Conservation (phyloP, 352 stramenopile species). For the Phytophthora tentaculata region DNA sequence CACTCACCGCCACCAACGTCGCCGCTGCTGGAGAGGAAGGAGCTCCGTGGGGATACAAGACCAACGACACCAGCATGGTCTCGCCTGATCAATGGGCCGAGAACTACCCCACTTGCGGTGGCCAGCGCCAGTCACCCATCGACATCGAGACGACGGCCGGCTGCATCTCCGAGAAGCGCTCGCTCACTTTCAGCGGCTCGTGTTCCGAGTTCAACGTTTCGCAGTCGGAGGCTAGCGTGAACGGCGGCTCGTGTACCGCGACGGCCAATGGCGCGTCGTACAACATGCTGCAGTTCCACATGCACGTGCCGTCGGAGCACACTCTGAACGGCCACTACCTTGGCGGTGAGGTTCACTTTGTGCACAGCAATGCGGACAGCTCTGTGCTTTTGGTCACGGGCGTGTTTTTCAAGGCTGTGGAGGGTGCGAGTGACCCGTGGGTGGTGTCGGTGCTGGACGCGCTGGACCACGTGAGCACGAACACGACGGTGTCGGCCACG, state of each 20-base stretch:
- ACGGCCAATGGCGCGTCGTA: constrained; percentile 21
- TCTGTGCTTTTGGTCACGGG: constrained; percentile 44
- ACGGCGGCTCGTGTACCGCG: constrained; percentile 22
- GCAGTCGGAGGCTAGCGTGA: constrained; percentile 22
- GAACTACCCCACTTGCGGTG: constrained; percentile 20
- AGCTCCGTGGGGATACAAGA: constrained; percentile 36
- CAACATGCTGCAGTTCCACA: constrained; percentile 46
- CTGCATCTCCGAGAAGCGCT: constrained; percentile 11
- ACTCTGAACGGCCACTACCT: constrained; percentile 41
- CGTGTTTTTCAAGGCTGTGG: constrained; percentile 27
- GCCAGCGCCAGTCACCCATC: constrained; percentile 42
- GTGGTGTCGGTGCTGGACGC: constrained; percentile 32
- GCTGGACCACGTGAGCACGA: constrained; percentile 27
- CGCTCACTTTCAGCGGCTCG: constrained; percentile 29
- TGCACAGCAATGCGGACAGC: constrained; percentile 39
- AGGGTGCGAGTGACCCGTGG: constrained; percentile 29
- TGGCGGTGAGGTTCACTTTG: constrained; percentile 50
- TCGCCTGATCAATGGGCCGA: constrained; percentile 1
- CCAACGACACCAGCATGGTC: constrained; percentile 13
- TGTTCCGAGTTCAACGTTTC: constrained; percentile 36
- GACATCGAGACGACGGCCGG: constrained; percentile 25
- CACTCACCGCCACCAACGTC: constrained; percentile 11
- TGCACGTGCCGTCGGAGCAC: constrained; percentile 53
- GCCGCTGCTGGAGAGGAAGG: constrained; percentile 1
- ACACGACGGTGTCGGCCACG: constrained; percentile 5